Conservation (phyloP, 116 monocot genomes). For the Thalassia testudinum region DNA sequence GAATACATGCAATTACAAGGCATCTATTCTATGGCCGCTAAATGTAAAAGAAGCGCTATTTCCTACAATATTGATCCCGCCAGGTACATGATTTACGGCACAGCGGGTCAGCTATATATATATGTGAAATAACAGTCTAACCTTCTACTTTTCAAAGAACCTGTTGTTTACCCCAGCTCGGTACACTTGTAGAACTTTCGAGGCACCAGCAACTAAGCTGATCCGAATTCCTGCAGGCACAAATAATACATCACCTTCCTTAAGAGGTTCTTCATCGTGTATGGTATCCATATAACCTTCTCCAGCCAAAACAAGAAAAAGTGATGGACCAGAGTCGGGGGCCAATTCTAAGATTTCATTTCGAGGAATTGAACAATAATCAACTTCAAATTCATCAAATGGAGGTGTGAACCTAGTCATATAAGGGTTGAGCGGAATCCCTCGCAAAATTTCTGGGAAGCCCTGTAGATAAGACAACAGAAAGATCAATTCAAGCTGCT, state of each 20-base stretch:
- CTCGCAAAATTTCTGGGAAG: constrained; percentile 70
- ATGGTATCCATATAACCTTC: constrained; percentile 27
- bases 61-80: too few relatives aligned
- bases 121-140: too few relatives aligned
- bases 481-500: too few relatives aligned
- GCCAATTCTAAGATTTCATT: constrained; percentile 25
- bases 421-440: constrained; percentile 24
- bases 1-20: too few relatives aligned
- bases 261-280: constrained; percentile 8
- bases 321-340: constrained; percentile 47
- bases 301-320: constrained; percentile 51
- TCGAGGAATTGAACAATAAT: constrained; percentile 30
- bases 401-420: constrained; percentile 70
- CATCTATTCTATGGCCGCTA: too few relatives aligned
- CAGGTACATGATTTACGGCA: too few relatives aligned
- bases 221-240: constrained; percentile 43
- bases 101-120: too few relatives aligned
- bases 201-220: constrained; percentile 16
- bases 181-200: constrained; percentile 33
- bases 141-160: constrained; percentile 12
- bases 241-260: constrained; percentile 61
- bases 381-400: constrained; percentile 95
- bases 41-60: too few relatives aligned
- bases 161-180: constrained; percentile 72
- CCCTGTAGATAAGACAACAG: constrained; percentile 28